Evolutionary conservation across 805 yeast species (phyloP).

Genomic region (Wickerhamomyces sydowiorum): DNA sequence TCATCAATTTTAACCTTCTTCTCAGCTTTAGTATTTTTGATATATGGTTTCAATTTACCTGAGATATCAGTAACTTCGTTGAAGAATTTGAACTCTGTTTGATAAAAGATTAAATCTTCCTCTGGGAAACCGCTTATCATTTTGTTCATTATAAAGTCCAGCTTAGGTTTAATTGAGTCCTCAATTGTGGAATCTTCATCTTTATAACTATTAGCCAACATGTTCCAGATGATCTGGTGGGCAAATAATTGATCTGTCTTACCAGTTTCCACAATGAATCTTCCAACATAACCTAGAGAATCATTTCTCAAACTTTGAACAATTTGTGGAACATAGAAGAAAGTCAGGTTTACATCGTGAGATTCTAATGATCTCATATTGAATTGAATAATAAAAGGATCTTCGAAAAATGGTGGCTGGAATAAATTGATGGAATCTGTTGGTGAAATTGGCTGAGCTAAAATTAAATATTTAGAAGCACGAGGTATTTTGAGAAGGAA

Average conservation of each 20-base stretch:
- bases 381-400: conserved; percentile 73
- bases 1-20: conserved; percentile 94
- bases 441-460: conserved; percentile 59
- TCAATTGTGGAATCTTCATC: conserved; percentile 84
- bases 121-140: conserved; percentile 59
- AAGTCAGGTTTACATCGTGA: conserved; percentile 82
- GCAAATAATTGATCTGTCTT: conserved; percentile 87
- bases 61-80: conserved; percentile 89
- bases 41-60: conserved; percentile 90
- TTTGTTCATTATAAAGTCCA: conserved; percentile 64
- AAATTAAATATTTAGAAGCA: conserved; percentile 14
- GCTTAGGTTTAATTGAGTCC: conserved; percentile 74
- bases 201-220: conserved; percentile 86
- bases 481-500: conserved; percentile 32
- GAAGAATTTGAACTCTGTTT: conserved; percentile 84
- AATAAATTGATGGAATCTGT: conserved; percentile 80
- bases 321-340: conserved; percentile 97
- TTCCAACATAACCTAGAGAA: conserved; percentile 74
- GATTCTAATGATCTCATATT: conserved; percentile 85
- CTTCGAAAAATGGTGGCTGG: conserved; percentile 62
- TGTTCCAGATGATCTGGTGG: conserved; percentile 97
- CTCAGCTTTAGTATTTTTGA: conserved; percentile 91
- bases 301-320: conserved; percentile 90
- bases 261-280: conserved; percentile 88
- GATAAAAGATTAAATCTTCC: conserved; percentile 62